Conservation (phyloP, 192 early-diverging fungal species). For the Umbelopsis ramanniana region DNA sequence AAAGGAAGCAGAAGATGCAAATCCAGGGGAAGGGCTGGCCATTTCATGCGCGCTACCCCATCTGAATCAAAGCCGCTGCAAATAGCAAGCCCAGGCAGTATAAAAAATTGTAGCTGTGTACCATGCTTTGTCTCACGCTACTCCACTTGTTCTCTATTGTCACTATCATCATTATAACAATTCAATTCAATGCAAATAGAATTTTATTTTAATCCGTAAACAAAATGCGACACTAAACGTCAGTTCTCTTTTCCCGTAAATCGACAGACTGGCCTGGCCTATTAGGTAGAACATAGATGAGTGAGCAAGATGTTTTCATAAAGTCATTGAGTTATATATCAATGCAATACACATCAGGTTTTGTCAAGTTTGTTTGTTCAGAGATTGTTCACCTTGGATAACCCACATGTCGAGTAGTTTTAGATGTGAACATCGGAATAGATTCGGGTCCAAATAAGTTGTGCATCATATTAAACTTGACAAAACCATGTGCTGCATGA, state of each 20-base stretch:
- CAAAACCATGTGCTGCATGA: neutral
- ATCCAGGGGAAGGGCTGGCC: neutral
- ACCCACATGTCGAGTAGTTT: conserved; percentile 22
- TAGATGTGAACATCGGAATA: conserved; percentile 22
- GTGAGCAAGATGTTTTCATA: neutral
- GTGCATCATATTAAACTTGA: conserved; percentile 19
- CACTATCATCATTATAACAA: too few relatives aligned
- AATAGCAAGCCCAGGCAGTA: too few relatives aligned
- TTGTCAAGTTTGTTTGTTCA: conserved; percentile 19
- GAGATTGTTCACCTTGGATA: conserved; percentile 17
- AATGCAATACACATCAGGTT: neutral
- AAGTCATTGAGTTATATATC: neutral
- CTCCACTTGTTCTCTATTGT: too few relatives aligned
- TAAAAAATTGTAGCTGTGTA: too few relatives aligned
- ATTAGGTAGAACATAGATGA: too few relatives aligned
- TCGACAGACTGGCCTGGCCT: too few relatives aligned
- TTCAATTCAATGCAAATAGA: too few relatives aligned
- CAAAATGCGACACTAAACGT: too few relatives aligned
- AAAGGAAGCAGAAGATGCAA: neutral
- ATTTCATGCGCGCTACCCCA: neutral
- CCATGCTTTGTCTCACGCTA: too few relatives aligned
- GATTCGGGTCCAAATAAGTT: conserved; percentile 21
- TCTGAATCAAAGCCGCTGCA: too few relatives aligned
- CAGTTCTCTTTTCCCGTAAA: too few relatives aligned
- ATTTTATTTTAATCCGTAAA: too few relatives aligned